Conservation (phyloP, 768 basidiomycete genomes). For the Amyloporia xantha region DNA sequence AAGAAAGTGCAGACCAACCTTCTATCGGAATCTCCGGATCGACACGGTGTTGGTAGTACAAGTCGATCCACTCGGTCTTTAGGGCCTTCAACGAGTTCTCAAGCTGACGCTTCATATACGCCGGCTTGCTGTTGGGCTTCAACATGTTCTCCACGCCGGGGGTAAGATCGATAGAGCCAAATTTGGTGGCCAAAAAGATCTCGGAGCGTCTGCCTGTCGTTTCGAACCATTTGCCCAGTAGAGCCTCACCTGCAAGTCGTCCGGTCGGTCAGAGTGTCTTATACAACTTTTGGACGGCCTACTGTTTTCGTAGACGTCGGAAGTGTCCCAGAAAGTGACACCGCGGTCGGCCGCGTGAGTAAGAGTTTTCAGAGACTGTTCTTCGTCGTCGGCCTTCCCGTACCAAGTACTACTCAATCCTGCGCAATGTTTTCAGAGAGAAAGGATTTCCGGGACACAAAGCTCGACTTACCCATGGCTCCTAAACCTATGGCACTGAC, state of each 20-base stretch:
- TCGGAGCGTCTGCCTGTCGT: constrained; percentile 42
- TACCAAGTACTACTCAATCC: neutral
- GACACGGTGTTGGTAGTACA: constrained; percentile 35
- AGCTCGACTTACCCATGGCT: neutral
- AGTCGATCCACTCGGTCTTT: constrained; percentile 30
- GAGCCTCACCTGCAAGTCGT: neutral
- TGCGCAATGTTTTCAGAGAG: too few species aligned
- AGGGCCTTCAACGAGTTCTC: constrained; percentile 34
- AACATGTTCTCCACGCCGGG: neutral
- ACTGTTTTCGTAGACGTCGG: constrained; percentile 35
- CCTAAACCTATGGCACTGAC: neutral
- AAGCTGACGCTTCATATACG: constrained; percentile 30
- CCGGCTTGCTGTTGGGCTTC: neutral
- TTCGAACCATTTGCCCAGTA: constrained; percentile 36
- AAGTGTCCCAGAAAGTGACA: constrained; percentile 42
- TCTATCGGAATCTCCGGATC: constrained; percentile 22
- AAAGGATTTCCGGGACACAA: too few species aligned
- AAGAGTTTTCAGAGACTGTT: neutral
- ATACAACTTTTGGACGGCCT: neutral
- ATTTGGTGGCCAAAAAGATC: constrained; percentile 64
- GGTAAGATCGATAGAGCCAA: constrained; percentile 27
- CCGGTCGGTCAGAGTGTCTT: neutral
- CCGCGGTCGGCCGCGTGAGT: constrained; percentile 19
- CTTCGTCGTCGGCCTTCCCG: constrained; percentile 1
- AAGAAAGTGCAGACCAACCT: neutral